phyloP scores from a whole-genome alignment of 495 filamentous ascomycete species.

The Delitschia confertaspora region DNA sequence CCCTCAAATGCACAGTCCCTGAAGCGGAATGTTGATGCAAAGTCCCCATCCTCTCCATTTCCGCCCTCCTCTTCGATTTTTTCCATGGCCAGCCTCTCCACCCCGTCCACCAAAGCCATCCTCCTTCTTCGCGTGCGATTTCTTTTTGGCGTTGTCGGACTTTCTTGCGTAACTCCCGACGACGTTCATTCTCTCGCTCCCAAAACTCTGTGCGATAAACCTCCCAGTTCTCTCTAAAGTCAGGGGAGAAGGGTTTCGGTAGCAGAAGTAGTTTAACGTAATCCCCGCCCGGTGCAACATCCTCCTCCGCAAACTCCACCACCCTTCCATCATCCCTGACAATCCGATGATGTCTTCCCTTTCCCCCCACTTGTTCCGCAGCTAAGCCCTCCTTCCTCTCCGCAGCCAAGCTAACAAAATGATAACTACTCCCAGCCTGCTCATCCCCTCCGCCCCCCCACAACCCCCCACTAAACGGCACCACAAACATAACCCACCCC shows the following conservation, averaged over 20 bases:
- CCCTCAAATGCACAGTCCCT: constrained; percentile 4
- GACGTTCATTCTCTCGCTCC: constrained; percentile 91
- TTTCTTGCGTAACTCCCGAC: constrained; percentile 59
- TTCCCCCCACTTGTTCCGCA: constrained; percentile 12
- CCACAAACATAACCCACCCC: constrained; percentile 60
- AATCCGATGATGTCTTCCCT: constrained; percentile 9
- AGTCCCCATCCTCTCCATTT: constrained; percentile 14
- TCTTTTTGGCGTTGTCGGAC: constrained; percentile 56
- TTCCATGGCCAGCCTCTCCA: constrained; percentile 50
- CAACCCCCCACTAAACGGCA: constrained; percentile 47
- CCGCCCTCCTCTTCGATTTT: constrained; percentile 2
- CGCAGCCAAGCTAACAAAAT: constrained; percentile 21
- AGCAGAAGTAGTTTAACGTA: constrained; percentile 82
- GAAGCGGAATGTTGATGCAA: constrained; percentile 16
- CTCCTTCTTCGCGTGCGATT: constrained; percentile 56
- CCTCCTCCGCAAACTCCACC: constrained; percentile 55
- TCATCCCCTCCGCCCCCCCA: constrained; percentile 14
- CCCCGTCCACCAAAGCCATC: constrained; percentile 73
- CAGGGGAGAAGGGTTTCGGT: constrained; percentile 88
- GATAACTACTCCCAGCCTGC: constrained; percentile 19
- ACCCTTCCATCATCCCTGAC: constrained; percentile 20
- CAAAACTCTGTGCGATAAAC: constrained; percentile 87
- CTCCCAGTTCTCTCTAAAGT: constrained; percentile 97
- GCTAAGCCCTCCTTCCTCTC: constrained; percentile 17
- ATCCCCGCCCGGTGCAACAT: constrained; percentile 80